phyloP scores from a whole-genome alignment of 2,329 filamentous ascomycete genomes.

The Alternaria ventricosa region DNA sequence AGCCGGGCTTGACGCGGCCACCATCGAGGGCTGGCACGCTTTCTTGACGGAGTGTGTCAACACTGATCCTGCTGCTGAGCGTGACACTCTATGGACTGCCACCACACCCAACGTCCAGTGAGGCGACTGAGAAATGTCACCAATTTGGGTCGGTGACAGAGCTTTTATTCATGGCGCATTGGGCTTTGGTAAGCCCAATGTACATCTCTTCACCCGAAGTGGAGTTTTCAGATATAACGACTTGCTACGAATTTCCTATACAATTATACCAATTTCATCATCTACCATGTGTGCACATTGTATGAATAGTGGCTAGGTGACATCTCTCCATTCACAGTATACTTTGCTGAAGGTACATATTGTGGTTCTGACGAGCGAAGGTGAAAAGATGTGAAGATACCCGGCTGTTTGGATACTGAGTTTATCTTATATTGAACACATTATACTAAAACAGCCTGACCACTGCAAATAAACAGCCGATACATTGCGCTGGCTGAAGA shows the following conservation, averaged over 20 bases:
- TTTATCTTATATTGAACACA: not conserved
- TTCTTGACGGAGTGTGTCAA: conserved; percentile 64
- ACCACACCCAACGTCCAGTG: conserved; percentile 43
- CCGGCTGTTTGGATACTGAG: rapidly evolving
- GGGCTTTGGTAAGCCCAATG: not conserved
- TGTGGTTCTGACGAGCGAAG: rapidly evolving
- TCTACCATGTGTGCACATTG: not conserved
- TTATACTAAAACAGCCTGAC: not conserved
- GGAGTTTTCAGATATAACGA: not conserved
- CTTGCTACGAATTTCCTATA: not conserved
- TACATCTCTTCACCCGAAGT: not conserved
- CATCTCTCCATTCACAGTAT: not conserved
- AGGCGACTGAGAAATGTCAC: conserved; percentile 13
- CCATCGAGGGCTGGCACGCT: conserved; percentile 57
- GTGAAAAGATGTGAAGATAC: not conserved
- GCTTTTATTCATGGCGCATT: not conserved
- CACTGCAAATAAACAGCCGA: not conserved
- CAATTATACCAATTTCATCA: not conserved
- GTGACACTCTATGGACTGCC: conserved; percentile 58
- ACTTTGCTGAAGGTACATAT: not conserved
- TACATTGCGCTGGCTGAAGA: not conserved
- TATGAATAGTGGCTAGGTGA: not conserved
- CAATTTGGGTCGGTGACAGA: not conserved
- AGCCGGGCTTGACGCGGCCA: conserved; percentile 54
- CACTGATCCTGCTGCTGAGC: conserved; percentile 55